phyloP scores from a whole-genome alignment of 1,139 yeast species.

The Suhomyces panamericanus region DNA sequence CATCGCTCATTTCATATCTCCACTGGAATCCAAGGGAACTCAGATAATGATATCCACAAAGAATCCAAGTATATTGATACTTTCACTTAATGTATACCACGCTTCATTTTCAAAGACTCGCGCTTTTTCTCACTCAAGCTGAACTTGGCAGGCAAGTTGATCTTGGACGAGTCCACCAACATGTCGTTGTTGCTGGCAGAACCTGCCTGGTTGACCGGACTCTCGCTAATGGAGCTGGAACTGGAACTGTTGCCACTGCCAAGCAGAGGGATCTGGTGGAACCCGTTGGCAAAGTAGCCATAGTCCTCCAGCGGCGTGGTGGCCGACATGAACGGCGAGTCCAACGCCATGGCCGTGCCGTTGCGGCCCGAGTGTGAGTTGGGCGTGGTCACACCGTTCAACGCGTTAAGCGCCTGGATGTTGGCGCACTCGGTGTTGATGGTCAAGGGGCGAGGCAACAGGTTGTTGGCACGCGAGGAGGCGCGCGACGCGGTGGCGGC shows the following conservation, averaged over 20 bases:
- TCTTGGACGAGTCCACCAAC: constrained; percentile 18
- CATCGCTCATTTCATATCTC: no score
- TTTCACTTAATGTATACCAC: constrained; percentile 47
- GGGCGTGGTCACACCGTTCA: constrained; percentile 21
- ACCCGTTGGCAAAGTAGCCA: constrained; percentile 29
- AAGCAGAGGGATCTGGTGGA: constrained; percentile 11
- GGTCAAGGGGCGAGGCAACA: constrained; percentile 39
- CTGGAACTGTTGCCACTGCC: constrained; percentile 9
- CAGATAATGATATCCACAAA: no score
- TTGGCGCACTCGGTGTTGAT: constrained; percentile 42
- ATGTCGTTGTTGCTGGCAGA: constrained; percentile 15
- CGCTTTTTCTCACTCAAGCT: constrained; percentile 49
- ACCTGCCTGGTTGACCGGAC: constrained; percentile 16
- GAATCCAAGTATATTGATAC: no score
- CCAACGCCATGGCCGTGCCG: constrained; percentile 28
- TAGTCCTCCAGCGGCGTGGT: constrained; percentile 42
- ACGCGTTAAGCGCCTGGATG: constrained; percentile 28
- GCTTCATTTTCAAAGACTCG: constrained; percentile 47
- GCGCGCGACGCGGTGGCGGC: constrained; percentile 27
- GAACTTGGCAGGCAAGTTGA: constrained; percentile 32
- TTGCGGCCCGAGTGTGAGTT: constrained; percentile 4
- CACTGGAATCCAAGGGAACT: no score
- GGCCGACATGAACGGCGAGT: constrained; percentile 49
- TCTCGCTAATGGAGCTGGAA: constrained; percentile 20
- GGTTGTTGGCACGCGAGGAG: constrained; percentile 24